Conservation (phyloP, 139 green algal genomes). For the Desmodesmus armatus region DNA sequence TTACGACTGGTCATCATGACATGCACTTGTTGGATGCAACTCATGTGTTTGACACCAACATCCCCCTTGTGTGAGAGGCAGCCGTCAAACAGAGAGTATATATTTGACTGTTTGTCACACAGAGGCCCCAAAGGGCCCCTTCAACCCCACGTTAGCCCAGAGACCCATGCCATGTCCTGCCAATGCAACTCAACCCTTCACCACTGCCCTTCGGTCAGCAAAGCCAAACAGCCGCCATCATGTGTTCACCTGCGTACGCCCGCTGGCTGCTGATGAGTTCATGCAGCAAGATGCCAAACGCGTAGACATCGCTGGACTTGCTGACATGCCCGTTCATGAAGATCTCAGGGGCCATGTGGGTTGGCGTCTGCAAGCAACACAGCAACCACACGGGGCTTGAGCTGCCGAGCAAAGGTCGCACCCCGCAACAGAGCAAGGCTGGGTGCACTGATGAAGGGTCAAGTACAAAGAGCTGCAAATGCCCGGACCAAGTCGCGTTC, state of each 20-base stretch:
- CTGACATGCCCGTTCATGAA: slow-evolving; percentile 33
- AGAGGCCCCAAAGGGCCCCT: background rate
- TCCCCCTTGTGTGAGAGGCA: too few relatives aligned
- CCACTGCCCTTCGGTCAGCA: too few relatives aligned
- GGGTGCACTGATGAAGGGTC: background rate
- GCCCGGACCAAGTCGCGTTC: background rate
- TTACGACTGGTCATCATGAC: background rate
- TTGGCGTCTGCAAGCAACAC: slow-evolving; percentile 24
- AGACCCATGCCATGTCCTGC: too few relatives aligned
- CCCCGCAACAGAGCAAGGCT: background rate
- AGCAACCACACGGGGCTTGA: background rate
- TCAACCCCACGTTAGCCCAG: too few relatives aligned
- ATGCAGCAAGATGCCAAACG: slow-evolving; percentile 46
- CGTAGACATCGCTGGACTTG: slow-evolving; percentile 49
- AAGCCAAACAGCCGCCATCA: too few relatives aligned
- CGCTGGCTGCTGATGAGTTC: slow-evolving; percentile 32
- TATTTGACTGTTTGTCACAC: too few relatives aligned
- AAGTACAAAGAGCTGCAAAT: background rate
- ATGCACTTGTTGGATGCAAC: background rate
- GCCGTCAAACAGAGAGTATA: too few relatives aligned
- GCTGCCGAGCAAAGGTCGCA: background rate
- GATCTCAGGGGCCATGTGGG: slow-evolving; percentile 45
- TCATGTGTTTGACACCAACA: background rate
- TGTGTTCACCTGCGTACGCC: slow-evolving; percentile 8
- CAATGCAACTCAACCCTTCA: too few relatives aligned